These are phyloP conservation scores for Fraxinus americana DNA, from an alignment of 257 asterid species.

Conservation along the genomic window DNA sequence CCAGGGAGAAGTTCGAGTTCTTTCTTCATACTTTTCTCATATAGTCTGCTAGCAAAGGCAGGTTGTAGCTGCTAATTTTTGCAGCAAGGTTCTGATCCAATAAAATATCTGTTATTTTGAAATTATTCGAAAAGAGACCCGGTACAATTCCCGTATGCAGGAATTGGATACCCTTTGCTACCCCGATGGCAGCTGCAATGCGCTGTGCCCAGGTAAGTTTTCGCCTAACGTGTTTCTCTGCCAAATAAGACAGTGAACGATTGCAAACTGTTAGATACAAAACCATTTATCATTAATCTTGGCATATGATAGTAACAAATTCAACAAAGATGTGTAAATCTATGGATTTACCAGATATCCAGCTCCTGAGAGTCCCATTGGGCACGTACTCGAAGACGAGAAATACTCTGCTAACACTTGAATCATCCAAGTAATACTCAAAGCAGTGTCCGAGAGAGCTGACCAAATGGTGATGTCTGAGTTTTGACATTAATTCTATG, in stretches of 20 bases:
- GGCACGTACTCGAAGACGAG: conserved; percentile 83
- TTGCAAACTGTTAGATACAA: conserved; percentile 12
- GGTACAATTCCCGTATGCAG: conserved; percentile 88
- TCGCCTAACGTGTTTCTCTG: conserved; percentile 53
- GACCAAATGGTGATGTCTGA: conserved; percentile 80
- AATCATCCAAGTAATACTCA: conserved; percentile 81
- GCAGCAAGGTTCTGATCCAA: conserved; percentile 74
- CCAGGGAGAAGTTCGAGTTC: neutral
- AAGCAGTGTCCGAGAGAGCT: conserved; percentile 94
- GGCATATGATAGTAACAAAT: too few relatives aligned
- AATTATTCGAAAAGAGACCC: conserved; percentile 58
- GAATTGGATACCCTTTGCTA: conserved; percentile 93
- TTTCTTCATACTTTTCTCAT: conserved; percentile 47
- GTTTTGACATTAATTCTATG: conserved; percentile 73
- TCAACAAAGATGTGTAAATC: neutral
- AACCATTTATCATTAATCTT: neutral
- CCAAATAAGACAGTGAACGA: conserved; percentile 16
- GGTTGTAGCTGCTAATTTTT: conserved; percentile 72
- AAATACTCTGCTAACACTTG: conserved; percentile 76
- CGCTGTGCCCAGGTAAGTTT: conserved; percentile 84
- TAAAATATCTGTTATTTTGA: conserved; percentile 70
- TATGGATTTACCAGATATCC: conserved; percentile 69
- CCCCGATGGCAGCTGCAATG: conserved; percentile 77
- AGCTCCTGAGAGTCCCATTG: conserved; percentile 80
- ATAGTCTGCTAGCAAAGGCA: conserved; percentile 67